Evolutionary conservation across 1,284 basidiomycete species (phyloP), one percentile per base, ranked within the genome.

Genomic region (Leccinum angustisporum): DNA sequence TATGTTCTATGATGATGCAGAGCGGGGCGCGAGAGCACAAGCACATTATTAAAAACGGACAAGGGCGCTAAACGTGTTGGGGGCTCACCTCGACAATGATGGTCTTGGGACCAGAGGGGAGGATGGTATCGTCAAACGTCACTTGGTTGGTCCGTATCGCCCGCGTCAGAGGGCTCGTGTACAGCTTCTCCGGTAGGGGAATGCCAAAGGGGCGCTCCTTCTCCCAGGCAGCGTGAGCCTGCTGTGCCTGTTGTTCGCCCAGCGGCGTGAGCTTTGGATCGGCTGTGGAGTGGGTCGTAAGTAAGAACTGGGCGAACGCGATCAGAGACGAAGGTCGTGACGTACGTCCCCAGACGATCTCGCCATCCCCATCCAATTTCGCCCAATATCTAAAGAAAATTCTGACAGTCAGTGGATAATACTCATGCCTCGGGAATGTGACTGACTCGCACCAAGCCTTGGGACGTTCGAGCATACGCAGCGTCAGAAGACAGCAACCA

Each of bases 281-380:
- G 14, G 94, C 90, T 85, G 52, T 40, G 56, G 4, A 6, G 16
- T 16, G 8, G 31, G 27, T 54, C 21, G 43, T 59, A 58, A 36
- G 27, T 59, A 62, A 60, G 54, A 27, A 34, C 51, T 21, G 11
- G 18, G 16, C 40, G 11, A 30, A 18, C n/a, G 13, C 13, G 5
- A 16, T 25, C 1, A n/a, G 2, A 31, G 1, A 33, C 4, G 7
- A 34, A 1, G 30, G 18, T 54, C 9, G 16, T 18, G 30, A 83
- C 87, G 69, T 70, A 87, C 88, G 92, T 36, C 92, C 92, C 92
- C 93, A 95, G 1, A 78, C 80, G 10, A 94, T 77, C 59, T 89
- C 82, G 11, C 80, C 89, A 67, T 96, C 90, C 0, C 86, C 86
- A 54, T 88, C 78, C 21, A 89, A 70, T 67, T 83, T 86, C 0